Base-by-base conservation (phyloP, 768 basidiomycete species). In the Mrakia frigida region DNA sequence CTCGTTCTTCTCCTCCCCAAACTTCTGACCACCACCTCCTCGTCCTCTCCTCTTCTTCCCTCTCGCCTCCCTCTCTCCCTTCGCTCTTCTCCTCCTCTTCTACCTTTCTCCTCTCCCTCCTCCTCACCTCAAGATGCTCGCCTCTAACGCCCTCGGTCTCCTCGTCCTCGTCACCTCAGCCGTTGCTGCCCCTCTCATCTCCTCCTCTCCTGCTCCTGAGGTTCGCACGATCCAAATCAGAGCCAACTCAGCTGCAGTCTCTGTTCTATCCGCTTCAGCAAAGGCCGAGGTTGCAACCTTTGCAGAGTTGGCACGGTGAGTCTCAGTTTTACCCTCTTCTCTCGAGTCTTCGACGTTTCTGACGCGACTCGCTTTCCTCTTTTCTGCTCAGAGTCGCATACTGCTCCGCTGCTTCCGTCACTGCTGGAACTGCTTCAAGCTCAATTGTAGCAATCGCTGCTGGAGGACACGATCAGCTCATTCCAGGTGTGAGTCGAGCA, bases 401-500 rank as follows among this genome's bases (percentile, higher is more conserved):
- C 65, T 68, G 65, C 65, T 68, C 65, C 0, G 35, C 65, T 10
- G 65, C 35, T 10, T 41, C 65, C 14, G 25, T 68, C 65, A 39
- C 23, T 21, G 23, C 35, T 9, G 65, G 65, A 10, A 37, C 65
- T n/a, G 65, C 65, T 2, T 21, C 35, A 7, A 37, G 37, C 35
- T 25, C 23, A 2, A 68, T 68, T 6, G 39, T 39, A 2, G 13
- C 65, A 4, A 39, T 68, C 37, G 65, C 37, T 25, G 39, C 35
- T n/a, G 65, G 37, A 39, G 65, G 65, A 1, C 14, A 68, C 10
- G 65, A 68, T n/a, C 37, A 68, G 65, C 65, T 68, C 37, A 41
- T 68, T 14, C 65, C 65, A 13, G 65, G 65, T 43, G 37, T 25
- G 65, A 39, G 25, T n/a, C 25, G 39, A 39, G 2, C 35, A 18